Evolutionary conservation across 441 rosid genomes (phyloP).

Genomic region (Bocquillonia castaneifolia): DNA sequence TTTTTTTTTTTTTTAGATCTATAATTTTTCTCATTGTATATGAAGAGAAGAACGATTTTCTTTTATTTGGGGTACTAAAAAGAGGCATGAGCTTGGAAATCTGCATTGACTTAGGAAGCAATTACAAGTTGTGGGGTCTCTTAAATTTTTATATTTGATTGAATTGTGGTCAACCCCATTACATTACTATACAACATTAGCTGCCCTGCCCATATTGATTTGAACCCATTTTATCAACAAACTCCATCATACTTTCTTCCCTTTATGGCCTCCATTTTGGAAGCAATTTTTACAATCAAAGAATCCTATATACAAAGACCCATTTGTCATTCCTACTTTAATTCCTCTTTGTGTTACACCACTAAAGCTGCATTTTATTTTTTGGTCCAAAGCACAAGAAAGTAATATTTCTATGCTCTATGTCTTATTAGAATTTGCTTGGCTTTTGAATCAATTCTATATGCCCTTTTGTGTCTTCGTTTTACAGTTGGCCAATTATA

Average conservation of each 20-base stretch:
- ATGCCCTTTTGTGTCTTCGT: conserved; percentile 1
- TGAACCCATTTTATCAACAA: conserved; percentile 19
- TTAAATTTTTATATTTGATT: neutral
- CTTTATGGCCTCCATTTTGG: conserved; percentile 34
- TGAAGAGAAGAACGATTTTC: no score
- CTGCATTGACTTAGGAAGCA: conserved; percentile 27
- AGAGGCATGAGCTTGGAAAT: no score
- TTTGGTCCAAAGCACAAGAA: conserved; percentile 31
- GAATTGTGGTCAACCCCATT: conserved; percentile 30
- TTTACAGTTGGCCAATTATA: neutral
- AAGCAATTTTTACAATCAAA: conserved; percentile 24
- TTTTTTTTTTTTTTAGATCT: no score
- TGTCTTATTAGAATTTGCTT: conserved; percentile 15
- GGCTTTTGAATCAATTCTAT: conserved; percentile 17
- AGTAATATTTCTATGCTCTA: conserved; percentile 10
- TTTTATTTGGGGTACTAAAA: no score
- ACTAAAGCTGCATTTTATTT: conserved; percentile 30
- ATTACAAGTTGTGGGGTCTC: conserved; percentile 6
- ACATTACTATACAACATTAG: neutral
- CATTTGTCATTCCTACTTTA: conserved; percentile 8
- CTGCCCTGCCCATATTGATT: conserved; percentile 9
- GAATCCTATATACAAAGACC: conserved; percentile 24
- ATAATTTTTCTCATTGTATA: no score
- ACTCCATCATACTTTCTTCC: conserved; percentile 34
- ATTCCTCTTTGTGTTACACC: no score